Evolutionary conservation across 129 eudicot genomes (phyloP).

Genomic region (Saposhnikovia divaricata): DNA sequence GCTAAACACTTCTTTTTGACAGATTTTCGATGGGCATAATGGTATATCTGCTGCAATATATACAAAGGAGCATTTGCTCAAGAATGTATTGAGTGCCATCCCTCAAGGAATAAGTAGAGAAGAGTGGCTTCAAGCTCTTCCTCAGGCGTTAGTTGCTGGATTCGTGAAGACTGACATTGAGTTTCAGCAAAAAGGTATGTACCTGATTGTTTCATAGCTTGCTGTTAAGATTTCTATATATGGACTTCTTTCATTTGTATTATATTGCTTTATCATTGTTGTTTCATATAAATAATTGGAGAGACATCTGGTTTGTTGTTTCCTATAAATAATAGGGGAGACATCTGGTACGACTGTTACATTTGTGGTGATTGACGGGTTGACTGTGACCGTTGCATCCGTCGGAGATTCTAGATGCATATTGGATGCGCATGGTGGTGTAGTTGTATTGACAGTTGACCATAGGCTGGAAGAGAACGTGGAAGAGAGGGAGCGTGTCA

Average conservation of each 20-base stretch:
- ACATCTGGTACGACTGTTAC: conserved; percentile 93
- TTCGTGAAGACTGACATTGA: conserved; percentile 96
- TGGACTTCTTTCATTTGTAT: background rate
- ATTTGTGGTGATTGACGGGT: conserved; percentile 86
- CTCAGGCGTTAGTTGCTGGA: conserved; percentile 89
- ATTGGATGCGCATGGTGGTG: conserved; percentile 86
- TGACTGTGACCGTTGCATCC: conserved; percentile 97
- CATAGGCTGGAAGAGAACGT: conserved; percentile 92
- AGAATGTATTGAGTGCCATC: conserved; percentile 76
- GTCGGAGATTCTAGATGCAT: conserved; percentile 97
- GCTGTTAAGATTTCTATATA: background rate
- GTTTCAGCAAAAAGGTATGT: conserved; percentile 85
- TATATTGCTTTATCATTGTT: background rate
- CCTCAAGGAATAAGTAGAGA: conserved; percentile 73
- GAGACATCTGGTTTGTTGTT: conserved; percentile 61
- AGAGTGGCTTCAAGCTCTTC: conserved; percentile 97
- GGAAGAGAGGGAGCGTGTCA: conserved; percentile 91
- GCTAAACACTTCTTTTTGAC: conserved; percentile 16
- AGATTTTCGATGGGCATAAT: conserved; percentile 97
- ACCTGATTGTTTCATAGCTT: background rate
- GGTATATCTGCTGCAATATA: conserved; percentile 93
- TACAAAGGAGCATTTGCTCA: conserved; percentile 74
- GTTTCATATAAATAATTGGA: conserved; percentile 29
- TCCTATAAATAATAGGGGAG: conserved; percentile 48
- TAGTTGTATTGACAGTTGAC: conserved; percentile 85